phyloP scores from a whole-genome alignment of 495 filamentous ascomycete species.

The Sabuloglossum arenarium region DNA sequence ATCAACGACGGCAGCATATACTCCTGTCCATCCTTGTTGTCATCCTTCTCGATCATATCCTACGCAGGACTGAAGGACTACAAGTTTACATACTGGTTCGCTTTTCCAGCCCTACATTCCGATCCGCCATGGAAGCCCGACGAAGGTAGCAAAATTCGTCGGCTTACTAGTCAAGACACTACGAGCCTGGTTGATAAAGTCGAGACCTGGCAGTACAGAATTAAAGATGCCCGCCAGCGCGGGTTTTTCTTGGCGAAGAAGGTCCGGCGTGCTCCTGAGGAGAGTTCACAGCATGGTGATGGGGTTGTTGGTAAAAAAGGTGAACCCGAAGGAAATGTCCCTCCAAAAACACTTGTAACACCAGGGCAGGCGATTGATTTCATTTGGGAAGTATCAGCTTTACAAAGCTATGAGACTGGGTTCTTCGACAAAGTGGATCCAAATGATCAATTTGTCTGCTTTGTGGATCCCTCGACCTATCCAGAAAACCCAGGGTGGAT shows the following conservation, averaged over 20 bases:
- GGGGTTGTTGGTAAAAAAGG: constrained; percentile 3
- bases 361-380: constrained; percentile 30
- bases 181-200: constrained; percentile 54
- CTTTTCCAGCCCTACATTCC: constrained; percentile 79
- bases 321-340: constrained; percentile 11
- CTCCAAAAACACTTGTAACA: constrained; percentile 15
- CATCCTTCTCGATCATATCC: constrained; percentile 73
- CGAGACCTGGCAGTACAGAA: constrained; percentile 64
- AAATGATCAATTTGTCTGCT: constrained; percentile 59
- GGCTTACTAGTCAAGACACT: constrained; percentile 42
- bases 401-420: constrained; percentile 61
- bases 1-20: constrained; percentile 92
- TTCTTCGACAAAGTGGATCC: constrained; percentile 56
- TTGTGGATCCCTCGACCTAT: constrained; percentile 86
- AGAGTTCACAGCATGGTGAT: constrained; percentile 5
- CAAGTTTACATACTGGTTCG: constrained; percentile 86
- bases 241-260: constrained; percentile 88
- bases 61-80: constrained; percentile 95
- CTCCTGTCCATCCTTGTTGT: constrained; percentile 73
- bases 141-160: constrained; percentile 13
- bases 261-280: constrained; percentile 13
- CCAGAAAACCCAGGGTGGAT: constrained; percentile 75
- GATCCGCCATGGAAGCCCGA: constrained; percentile 51
- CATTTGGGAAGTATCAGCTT: constrained; percentile 51
- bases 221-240: constrained; percentile 52